phyloP scores from a whole-genome alignment of 352 stramenopile genomes.

The Pythium phragmitis region DNA sequence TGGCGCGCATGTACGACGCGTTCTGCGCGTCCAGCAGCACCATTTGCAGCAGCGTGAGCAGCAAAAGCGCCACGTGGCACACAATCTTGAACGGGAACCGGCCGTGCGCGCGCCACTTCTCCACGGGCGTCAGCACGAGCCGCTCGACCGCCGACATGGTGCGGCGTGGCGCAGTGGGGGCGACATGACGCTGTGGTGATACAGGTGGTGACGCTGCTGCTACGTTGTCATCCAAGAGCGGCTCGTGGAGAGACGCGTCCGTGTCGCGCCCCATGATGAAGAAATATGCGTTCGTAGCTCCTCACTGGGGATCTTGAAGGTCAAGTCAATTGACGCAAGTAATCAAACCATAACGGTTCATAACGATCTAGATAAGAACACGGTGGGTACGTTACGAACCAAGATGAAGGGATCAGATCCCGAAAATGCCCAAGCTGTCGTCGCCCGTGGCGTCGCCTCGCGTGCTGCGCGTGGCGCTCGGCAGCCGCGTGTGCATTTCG shows the following conservation, averaged over 20 bases:
- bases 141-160: conserved; percentile 51
- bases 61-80: conserved; percentile 74
- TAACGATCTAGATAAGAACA: not conserved
- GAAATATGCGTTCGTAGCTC: not conserved
- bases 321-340: too few species aligned
- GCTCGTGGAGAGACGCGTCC: conserved; percentile 18
- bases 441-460: conserved; percentile 22
- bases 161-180: not conserved
- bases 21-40: conserved; percentile 79
- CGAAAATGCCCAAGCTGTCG: too few species aligned
- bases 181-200: not conserved
- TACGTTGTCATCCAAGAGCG: conserved; percentile 1
- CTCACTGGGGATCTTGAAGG: not conserved
- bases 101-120: conserved; percentile 68
- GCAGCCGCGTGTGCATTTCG: conserved; percentile 46
- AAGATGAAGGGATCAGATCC: too few species aligned
- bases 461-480: conserved; percentile 50
- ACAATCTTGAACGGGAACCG: conserved; percentile 85
- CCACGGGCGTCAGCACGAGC: conserved; percentile 75
- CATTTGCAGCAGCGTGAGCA: conserved; percentile 74
- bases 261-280: too few species aligned
- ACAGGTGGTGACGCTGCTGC: too few species aligned
- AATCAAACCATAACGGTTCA: not conserved
- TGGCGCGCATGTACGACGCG: conserved; percentile 80
- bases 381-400: too few species aligned